These are phyloP conservation scores for Calocera viscosa DNA, from an alignment of 768 basidiomycete species.

Conservation along the genomic window DNA sequence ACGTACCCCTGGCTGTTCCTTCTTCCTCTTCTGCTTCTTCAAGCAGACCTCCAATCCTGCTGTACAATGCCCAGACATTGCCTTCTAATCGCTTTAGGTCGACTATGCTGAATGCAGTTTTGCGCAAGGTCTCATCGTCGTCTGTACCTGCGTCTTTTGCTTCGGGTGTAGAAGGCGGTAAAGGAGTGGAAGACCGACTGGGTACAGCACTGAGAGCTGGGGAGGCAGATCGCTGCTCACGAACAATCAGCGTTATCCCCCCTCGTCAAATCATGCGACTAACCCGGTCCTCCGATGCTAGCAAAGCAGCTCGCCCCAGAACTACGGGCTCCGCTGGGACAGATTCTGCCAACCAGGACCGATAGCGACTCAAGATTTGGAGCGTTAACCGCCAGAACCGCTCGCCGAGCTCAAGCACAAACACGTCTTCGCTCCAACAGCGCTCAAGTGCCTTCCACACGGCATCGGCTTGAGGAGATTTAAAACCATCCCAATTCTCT, in stretches of 20 bases:
- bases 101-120: slow-evolving; percentile 51
- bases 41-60: slow-evolving; percentile 9
- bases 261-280: slow-evolving; percentile 6
- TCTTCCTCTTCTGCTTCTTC: slow-evolving; percentile 23
- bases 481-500: slow-evolving; percentile 18
- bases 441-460: slow-evolving; percentile 59
- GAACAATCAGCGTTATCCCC: neutral
- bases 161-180: slow-evolving; percentile 11
- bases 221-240: neutral
- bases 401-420: slow-evolving; percentile 65
- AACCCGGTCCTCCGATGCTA: slow-evolving; percentile 26
- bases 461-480: slow-evolving; percentile 46
- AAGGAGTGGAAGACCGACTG: slow-evolving; percentile 2
- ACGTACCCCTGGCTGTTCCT: slow-evolving; percentile 42
- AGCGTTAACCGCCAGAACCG: slow-evolving; percentile 86
- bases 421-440: slow-evolving; percentile 82
- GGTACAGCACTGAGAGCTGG: neutral
- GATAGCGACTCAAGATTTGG: slow-evolving; percentile 77
- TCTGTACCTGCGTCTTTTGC: slow-evolving; percentile 47
- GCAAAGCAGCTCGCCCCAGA: slow-evolving; percentile 8
- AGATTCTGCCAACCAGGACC: slow-evolving; percentile 56
- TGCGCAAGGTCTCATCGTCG: slow-evolving; percentile 45
- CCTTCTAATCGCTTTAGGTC: slow-evolving; percentile 52
- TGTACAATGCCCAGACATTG: slow-evolving; percentile 41
- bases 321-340: slow-evolving; percentile 31